Evolutionary conservation across 441 rosid genomes (phyloP).

Genomic region (Corymbia citriodora): DNA sequence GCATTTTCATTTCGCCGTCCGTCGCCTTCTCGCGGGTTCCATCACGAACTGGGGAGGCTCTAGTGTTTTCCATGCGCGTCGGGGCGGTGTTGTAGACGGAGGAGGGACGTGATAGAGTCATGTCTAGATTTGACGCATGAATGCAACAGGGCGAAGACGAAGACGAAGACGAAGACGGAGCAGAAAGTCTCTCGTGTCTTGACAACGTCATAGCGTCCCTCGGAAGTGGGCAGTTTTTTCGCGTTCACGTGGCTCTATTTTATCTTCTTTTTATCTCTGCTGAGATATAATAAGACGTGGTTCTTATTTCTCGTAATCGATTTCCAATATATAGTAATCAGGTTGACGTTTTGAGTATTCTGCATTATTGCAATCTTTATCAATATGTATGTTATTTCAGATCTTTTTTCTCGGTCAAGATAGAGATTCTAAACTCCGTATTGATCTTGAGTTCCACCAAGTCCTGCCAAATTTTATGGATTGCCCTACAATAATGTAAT

Average conservation of each 20-base stretch:
- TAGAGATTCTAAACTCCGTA: background rate
- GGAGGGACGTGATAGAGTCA: background rate
- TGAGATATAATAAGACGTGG: background rate
- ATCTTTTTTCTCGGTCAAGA: background rate
- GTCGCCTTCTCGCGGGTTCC: background rate
- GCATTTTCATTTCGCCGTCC: background rate
- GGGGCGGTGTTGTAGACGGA: background rate
- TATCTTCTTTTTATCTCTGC: background rate
- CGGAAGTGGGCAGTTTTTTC: background rate
- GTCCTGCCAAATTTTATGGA: background rate
- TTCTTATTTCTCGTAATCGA: background rate
- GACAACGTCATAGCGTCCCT: conserved; percentile 34
- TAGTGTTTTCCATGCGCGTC: background rate
- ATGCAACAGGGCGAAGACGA: background rate
- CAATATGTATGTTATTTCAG: background rate
- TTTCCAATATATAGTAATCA: background rate
- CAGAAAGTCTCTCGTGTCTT: background rate
- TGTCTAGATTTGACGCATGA: background rate
- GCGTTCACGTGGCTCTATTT: background rate
- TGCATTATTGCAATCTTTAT: background rate
- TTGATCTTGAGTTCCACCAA: background rate
- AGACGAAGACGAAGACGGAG: too few relatives aligned
- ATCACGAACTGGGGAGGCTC: background rate
- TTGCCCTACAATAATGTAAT: too few relatives aligned
- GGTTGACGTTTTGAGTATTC: background rate